Base-by-base conservation (phyloP, 768 basidiomycete species). In the Pilatotrama ljubarskyi region DNA sequence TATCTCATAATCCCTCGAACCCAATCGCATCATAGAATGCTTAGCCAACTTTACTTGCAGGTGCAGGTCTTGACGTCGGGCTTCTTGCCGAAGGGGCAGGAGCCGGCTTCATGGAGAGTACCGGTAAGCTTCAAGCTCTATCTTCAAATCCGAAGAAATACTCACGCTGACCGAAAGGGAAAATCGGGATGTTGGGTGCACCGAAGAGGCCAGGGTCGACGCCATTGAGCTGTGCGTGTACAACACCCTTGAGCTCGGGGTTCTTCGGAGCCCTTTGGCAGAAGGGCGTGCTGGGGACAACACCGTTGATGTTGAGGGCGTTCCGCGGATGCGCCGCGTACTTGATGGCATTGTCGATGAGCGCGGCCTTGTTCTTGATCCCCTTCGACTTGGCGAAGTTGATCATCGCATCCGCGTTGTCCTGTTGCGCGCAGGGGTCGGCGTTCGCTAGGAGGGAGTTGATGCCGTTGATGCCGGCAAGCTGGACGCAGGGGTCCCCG, bases 221-320 rank as follows among this genome's bases (percentile, higher is more conserved):
- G 42, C 75, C 77, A 20, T 79, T 77, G 58, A 83, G 55, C 55
- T 56, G 55, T 13, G 55, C 40, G 64, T 84, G 80, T 14, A 81
- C 77, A 3, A 84, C 68, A 1, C 82, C 82, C 52, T 76, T 74
- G 22, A 84, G 75, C 63, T 82, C 74, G 13, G 74, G 18, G 61
- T 84, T 84, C 67, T 74, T 76, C n/a, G 83, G 82, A 1, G 80
- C 76, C 58, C 74, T 79, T 69, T 80, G 80, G 71, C 84, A 85
- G 72, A 82, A 84, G 14, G 78, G 74, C n/a, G 76, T 79, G 14
- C 78, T 78, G 2, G 79, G 80, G 37, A 76, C 65, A 35, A 79
- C 68, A 14, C 78, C 80, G 26, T 74, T 70, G 43, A 81, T 72
- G 46, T 76, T 67, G n/a, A 80, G 69, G 0, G 78, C 75, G 54